phyloP scores from a whole-genome alignment of 2,329 filamentous ascomycete species.

The Fusarium gaditjirri region DNA sequence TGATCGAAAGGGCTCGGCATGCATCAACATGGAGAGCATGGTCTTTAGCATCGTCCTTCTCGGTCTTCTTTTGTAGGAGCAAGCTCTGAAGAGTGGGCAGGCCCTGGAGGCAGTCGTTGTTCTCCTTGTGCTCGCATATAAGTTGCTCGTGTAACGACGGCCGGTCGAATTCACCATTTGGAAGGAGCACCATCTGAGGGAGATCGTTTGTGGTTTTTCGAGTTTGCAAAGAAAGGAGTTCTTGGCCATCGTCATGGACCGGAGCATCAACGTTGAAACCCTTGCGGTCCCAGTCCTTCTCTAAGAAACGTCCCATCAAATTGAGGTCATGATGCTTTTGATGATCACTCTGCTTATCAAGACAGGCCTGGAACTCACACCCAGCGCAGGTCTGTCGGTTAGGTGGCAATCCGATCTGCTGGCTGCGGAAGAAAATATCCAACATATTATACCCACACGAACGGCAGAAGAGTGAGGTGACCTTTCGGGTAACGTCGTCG shows the following conservation, averaged over 20 bases:
- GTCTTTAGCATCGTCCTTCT: neutral
- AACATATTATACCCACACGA: slow-evolving; percentile 51
- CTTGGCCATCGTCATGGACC: slow-evolving; percentile 23
- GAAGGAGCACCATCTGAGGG: slow-evolving; percentile 3
- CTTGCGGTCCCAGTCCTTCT: slow-evolving; percentile 39
- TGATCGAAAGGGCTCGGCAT: neutral
- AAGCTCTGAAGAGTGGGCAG: slow-evolving; percentile 42
- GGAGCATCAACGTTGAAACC: slow-evolving; percentile 50
- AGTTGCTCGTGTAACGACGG: slow-evolving; percentile 11
- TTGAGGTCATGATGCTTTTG: slow-evolving; percentile 36
- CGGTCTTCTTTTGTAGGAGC: neutral
- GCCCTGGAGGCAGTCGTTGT: slow-evolving; percentile 45
- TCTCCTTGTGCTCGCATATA: slow-evolving; percentile 43
- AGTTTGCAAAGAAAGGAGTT: slow-evolving; percentile 39
- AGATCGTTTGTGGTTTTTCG: slow-evolving; percentile 15
- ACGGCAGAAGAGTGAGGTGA: slow-evolving; percentile 42
- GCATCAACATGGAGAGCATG: slow-evolving; percentile 37
- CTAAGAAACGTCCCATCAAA: slow-evolving; percentile 36
- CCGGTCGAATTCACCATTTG: slow-evolving; percentile 20
- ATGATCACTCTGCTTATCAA: slow-evolving; percentile 49
- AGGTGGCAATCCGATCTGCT: neutral
- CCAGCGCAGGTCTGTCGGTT: slow-evolving; percentile 43
- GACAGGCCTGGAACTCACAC: slow-evolving; percentile 42
- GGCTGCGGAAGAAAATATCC: slow-evolving; percentile 45
- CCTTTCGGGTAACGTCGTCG: neutral